Base-by-base conservation (phyloP, 2,329 filamentous ascomycete species). In the Aspergillus sp. region DNA sequence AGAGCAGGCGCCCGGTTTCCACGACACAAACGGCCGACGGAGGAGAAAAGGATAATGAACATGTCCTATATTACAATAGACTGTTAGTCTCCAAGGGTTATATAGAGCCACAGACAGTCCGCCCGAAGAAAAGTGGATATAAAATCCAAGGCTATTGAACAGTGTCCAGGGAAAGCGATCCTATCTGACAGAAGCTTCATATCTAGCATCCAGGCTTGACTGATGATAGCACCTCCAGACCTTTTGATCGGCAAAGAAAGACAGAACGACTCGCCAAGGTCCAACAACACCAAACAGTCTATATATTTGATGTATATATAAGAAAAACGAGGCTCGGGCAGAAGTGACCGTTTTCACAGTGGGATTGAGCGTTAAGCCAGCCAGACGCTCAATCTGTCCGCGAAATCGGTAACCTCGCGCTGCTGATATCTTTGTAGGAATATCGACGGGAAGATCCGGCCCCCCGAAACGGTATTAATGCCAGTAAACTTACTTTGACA, bases 401-500 rank as follows among this genome's bases (percentile, higher is more conserved):
- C 38, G 70, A 71, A 58, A 61, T 50, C 31, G 69, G 70, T 21
- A 72, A 57, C 41, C 50, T 55, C 43, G 53, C 31, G 53, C 56
- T 59, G 52, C 56, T 52, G 47, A 58, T 55, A 55, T 66, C 53
- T 36, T 54, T 63, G 52, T 61, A 59, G n/a, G 59, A 59, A 34
- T 38, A 38, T 11, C 14, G 16, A 38, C 60, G 58, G 56, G 57
- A 62, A 52, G 57, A 64, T 64, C 25, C 25, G 11, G 59, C 65
- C 42, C 50, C 62, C 49, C 64, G 59, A 57, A 62, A 69, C 19
- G 64, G 69, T 51, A 73, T 58, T 72, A 76, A 69, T 61, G 74
- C 55, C 42, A 69, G 49, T 51, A 71, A 54, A 77, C 82, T 78
- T 82, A 94, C 93, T 79, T 82, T 88, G 64, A 96, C 75, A 70